Evolutionary conservation across 176 grass and related monocot species (phyloP).

Genomic region (Zoysia pacifica): DNA sequence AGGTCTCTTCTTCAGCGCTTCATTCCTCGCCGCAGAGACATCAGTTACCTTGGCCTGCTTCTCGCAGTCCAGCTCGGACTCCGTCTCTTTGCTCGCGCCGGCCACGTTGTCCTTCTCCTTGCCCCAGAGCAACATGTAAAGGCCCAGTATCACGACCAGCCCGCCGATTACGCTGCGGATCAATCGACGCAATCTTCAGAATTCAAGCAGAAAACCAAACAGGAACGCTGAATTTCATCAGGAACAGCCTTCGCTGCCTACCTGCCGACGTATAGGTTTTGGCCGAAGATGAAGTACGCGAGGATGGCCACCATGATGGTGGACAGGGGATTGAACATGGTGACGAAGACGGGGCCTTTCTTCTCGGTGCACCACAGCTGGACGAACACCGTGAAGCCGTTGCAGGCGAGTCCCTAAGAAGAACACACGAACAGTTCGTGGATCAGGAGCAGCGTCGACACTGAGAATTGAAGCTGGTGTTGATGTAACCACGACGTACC

Average conservation of each 20-base stretch:
- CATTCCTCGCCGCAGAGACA: neutral
- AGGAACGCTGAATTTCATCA: neutral
- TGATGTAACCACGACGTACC: constrained; percentile 24
- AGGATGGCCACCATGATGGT: constrained; percentile 80
- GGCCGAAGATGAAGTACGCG: constrained; percentile 77
- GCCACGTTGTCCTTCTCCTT: constrained; percentile 67
- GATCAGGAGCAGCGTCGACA: neutral
- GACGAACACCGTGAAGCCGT: constrained; percentile 65
- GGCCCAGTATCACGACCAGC: constrained; percentile 62
- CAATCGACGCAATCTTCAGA: neutral
- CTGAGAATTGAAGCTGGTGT: neutral
- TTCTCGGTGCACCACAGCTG: constrained; percentile 89
- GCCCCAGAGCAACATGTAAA: constrained; percentile 83
- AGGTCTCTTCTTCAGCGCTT: constrained; percentile 2
- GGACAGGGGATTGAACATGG: constrained; percentile 87
- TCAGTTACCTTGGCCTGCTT: constrained; percentile 10
- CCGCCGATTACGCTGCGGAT: constrained; percentile 72
- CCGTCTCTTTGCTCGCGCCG: constrained; percentile 23
- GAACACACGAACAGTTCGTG: neutral
- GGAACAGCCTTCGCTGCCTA: neutral
- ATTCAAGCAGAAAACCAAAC: neutral
- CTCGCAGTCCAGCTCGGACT: constrained; percentile 40
- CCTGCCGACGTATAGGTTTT: constrained; percentile 77
- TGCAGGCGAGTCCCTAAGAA: constrained; percentile 69
- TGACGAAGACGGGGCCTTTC: constrained; percentile 94